These are phyloP conservation scores for Cryphonectria parasitica DNA, from an alignment of 2,329 filamentous ascomycete genomes.

Conservation along the genomic window DNA sequence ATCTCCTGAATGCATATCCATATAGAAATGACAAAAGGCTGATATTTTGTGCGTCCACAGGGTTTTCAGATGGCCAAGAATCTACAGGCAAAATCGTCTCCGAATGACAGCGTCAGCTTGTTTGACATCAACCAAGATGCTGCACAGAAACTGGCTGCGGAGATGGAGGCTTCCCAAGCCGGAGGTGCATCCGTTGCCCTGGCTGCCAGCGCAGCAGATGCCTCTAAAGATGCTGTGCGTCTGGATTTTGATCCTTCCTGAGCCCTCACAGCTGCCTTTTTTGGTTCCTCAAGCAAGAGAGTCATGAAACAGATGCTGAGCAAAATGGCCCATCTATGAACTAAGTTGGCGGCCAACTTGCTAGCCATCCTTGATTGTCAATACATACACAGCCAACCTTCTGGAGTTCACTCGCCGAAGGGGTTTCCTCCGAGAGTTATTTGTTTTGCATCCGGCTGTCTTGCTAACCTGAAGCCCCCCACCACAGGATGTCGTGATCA, in stretches of 20 bases:
- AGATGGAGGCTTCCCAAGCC: conserved; percentile 48
- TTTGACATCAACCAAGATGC: conserved; percentile 61
- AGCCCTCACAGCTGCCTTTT: background rate
- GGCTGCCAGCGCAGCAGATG: conserved; percentile 50
- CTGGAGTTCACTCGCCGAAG: conserved; percentile 51
- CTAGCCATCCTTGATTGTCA: conserved; percentile 66
- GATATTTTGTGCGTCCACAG: conserved; percentile 38
- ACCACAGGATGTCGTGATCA: conserved; percentile 78
- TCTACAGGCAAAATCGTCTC: conserved; percentile 58
- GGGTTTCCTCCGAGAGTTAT: conserved; percentile 1
- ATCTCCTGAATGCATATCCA: background rate
- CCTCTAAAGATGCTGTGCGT: conserved; percentile 58
- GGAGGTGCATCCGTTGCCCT: conserved; percentile 53
- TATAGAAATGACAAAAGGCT: background rate
- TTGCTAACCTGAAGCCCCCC: conserved; percentile 26
- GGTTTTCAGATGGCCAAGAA: conserved; percentile 68
- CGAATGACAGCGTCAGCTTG: conserved; percentile 55
- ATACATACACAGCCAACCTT: conserved; percentile 73
- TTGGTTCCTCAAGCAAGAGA: background rate
- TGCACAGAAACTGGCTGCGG: conserved; percentile 50
- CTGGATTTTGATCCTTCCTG: background rate
- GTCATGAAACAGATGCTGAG: conserved; percentile 35
- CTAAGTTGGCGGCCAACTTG: conserved; percentile 71
- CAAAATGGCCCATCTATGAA: conserved; percentile 61
- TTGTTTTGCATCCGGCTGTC: background rate